Base-by-base conservation (phyloP, 257 asterid species). In the Salvia hispanica region DNA sequence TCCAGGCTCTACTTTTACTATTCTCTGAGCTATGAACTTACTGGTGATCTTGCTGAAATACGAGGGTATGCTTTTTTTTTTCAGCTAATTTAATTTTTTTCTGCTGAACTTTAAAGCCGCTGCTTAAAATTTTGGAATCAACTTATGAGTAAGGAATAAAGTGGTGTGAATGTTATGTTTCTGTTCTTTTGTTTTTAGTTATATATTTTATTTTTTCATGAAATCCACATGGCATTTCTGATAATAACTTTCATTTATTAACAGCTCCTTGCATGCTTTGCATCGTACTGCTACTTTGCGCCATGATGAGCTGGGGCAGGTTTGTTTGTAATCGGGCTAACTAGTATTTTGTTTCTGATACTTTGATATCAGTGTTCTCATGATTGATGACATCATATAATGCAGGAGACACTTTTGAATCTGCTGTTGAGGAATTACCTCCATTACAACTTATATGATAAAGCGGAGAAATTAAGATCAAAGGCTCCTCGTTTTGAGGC, bases 401-500 rank as follows among this genome's bases (percentile, higher is more conserved):
- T 81, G 81, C 86, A 89, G 96, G 98, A 92, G 84, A 92, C 96
- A 47, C 95, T 92, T 71, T 76, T 89, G 71, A 92, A 89, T 78
- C 83, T 92, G 78, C 75, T 92, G 66, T 77, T 92, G 54, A 81
- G 95, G 76, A 89, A 92, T 80, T 92, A 92, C 81, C 95, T 92
- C 62, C 95, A 89, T 64, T 89, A 92, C 78, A 92, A 89, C 76
- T 77, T 89, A 25, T 92, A 92, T 74, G 98, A 92, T 80, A 95
- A 92, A 80, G 98, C 98, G 0, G 98, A 92, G 83, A 92, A 92
- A 78, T 75, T 92, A 83, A 84, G 98, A 80, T 86, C 96, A 59
- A 92, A 92, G 89, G 96, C 98, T 16, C 98, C 96, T 37, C 92
- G 90, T 55, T 92, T 92, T 78, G 98, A 92, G 85, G 96, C 95